These are phyloP conservation scores for Phyllosticta citribraziliensis DNA, from an alignment of 2,329 filamentous ascomycete genomes.

Conservation along the genomic window DNA sequence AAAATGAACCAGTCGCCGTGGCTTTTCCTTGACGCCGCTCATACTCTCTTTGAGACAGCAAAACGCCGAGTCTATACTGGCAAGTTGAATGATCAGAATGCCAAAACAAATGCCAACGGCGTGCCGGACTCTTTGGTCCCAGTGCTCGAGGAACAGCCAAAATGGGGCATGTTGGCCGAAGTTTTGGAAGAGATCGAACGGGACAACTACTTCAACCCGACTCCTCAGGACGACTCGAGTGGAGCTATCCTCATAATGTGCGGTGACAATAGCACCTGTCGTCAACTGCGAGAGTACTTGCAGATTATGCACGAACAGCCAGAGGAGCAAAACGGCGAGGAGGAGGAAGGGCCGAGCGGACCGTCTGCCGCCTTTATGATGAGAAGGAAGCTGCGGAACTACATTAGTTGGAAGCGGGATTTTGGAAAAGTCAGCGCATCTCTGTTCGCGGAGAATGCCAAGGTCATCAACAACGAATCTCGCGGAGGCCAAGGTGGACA, in stretches of 20 bases:
- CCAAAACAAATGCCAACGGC: conserved; percentile 28
- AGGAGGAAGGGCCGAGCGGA: conserved; percentile 43
- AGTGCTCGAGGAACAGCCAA: conserved; percentile 87
- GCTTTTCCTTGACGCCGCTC: conserved; percentile 90
- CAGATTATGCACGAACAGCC: conserved; percentile 77
- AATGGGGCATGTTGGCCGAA: conserved; percentile 84
- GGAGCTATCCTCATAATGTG: conserved; percentile 96
- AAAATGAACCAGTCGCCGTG: conserved; percentile 86
- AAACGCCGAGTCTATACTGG: conserved; percentile 78
- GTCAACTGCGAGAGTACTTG: conserved; percentile 82
- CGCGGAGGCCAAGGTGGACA: conserved; percentile 41
- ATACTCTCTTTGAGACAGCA: conserved; percentile 86
- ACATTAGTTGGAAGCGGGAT: conserved; percentile 82
- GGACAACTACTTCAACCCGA: conserved; percentile 75
- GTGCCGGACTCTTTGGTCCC: conserved; percentile 58
- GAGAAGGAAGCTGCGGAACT: conserved; percentile 75
- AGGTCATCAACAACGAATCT: conserved; percentile 56
- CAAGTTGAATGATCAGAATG: conserved; percentile 49
- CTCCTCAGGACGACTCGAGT: conserved; percentile 70
- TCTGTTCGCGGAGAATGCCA: conserved; percentile 72
- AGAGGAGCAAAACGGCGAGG: conserved; percentile 28
- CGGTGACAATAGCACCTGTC: conserved; percentile 72
- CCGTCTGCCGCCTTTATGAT: conserved; percentile 81
- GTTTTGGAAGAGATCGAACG: conserved; percentile 88
- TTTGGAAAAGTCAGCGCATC: conserved; percentile 76